Evolutionary conservation across 768 basidiomycete species (phyloP), one percentile per base, ranked within the genome.

Genomic region (Nevesoporus exiguus): DNA sequence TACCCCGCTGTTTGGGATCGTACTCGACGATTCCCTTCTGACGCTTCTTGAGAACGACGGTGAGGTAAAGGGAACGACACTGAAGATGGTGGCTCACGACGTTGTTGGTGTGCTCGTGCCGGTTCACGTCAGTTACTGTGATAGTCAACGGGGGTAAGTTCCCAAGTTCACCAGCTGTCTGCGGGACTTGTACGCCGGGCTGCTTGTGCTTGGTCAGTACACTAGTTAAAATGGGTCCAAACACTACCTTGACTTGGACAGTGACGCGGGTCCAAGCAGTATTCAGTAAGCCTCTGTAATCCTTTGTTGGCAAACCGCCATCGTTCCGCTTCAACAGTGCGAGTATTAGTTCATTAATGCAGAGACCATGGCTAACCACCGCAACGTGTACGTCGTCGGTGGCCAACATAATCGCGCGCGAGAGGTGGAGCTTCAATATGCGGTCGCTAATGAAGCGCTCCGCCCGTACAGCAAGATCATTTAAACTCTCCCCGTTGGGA

Each of bases 1-100:
- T 86, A 63, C 86, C 83, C 57, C 80, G 76, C 66, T 95, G 91
- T 54, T 81, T 81, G 29, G 84, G 82, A 63, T 94, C 91, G 64
- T 86, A 79, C 1, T 85, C 85, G 43, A 90, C 85, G 1, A 92
- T 90, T 3, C 88, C 89, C 55, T 77, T 81, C 67, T 93, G 90
- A 5, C 90, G 82, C 44, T 73, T 77, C 80, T 81, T 56, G 47
- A 41, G 48, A 66, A 65, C 71, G 73, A 52, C 27, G 46, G 41
- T 63, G 37, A 53, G 31, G 13, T 52, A 34, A 47, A 19, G 36
- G 41, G 31, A 19, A 17, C 25, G 37, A 9, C 7, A 39, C 30
- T 15, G 29, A 46, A 45, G 29, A 22, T 25, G 17, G 19, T 10
- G 19, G 74, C 84, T 65, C 53, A 89, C 89, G 24, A 90, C 69